Evolutionary conservation across 2,329 filamentous ascomycete species (phyloP).

Genomic region (Mycosphaerella arachidis): DNA sequence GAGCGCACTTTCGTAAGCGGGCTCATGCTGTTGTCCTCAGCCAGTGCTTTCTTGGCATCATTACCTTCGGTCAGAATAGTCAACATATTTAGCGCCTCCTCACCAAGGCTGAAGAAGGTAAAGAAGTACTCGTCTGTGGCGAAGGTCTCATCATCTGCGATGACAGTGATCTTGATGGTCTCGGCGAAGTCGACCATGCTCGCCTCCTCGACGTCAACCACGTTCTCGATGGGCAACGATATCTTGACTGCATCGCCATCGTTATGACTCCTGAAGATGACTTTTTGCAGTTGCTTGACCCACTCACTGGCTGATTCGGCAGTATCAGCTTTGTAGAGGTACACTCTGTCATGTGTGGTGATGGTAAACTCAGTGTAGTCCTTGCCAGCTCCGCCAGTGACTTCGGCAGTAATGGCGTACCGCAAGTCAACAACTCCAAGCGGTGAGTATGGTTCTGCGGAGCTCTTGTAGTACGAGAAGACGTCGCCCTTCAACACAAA

Average conservation of each 20-base stretch:
- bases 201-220: constrained; percentile 89
- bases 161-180: constrained; percentile 86
- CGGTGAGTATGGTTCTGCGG: constrained; percentile 84
- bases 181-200: constrained; percentile 88
- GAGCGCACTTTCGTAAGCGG: constrained; percentile 11
- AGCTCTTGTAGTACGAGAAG: constrained; percentile 79
- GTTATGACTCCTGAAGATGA: constrained; percentile 93
- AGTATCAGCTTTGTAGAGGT: constrained; percentile 86
- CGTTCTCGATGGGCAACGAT: constrained; percentile 78
- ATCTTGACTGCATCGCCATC: constrained; percentile 97
- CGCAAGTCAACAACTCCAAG: constrained; percentile 87
- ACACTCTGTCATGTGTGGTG: constrained; percentile 75
- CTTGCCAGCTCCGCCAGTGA: constrained; percentile 50
- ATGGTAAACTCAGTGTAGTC: constrained; percentile 75
- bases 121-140: constrained; percentile 99
- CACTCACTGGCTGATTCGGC: constrained; percentile 86
- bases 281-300: constrained; percentile 88
- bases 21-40: constrained; percentile 9
- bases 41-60: constrained; percentile 31
- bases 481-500: constrained; percentile 90
- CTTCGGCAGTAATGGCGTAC: constrained; percentile 80
- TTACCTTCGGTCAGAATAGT: constrained; percentile 67
- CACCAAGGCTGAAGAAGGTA: constrained; percentile 83
- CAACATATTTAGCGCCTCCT: constrained; percentile 76
- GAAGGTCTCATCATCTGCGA: constrained; percentile 91